Percentiles rank a stretch among this genome's conserved stretches.
Conservation (phyloP, 768 basidiomycete species). For the Pleurotus cornucopiae region DNA sequence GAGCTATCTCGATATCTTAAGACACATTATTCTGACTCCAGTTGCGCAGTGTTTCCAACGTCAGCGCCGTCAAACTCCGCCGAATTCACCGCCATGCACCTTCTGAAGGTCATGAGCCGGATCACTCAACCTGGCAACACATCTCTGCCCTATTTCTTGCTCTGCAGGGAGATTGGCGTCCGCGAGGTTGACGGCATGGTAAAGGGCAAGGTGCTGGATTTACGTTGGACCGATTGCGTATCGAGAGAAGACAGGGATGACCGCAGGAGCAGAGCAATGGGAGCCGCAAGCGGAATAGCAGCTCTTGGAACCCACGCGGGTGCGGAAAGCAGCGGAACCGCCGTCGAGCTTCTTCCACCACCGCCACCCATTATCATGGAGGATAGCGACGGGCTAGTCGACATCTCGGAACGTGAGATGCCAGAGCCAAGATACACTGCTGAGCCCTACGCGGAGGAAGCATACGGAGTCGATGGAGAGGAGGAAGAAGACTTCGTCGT, state of each 20-base stretch:
- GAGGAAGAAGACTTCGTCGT: constrained; percentile 56
- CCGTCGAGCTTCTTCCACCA: constrained; percentile 7
- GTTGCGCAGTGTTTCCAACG: constrained; percentile 24
- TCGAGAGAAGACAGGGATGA: constrained; percentile 45
- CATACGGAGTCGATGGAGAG: constrained; percentile 41
- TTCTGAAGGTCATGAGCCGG: constrained; percentile 78
- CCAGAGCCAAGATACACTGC: constrained; percentile 14
- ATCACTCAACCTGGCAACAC: constrained; percentile 60
- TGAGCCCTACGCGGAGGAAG: background rate
- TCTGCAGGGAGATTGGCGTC: constrained; percentile 82
- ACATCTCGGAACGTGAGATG: constrained; percentile 35
- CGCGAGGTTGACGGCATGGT: constrained; percentile 84
- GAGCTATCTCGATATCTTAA: background rate
- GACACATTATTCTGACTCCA: background rate
- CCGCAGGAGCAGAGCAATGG: constrained; percentile 10
- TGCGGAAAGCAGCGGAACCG: constrained; percentile 13
- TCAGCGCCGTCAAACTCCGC: constrained; percentile 46
- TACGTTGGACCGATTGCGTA: constrained; percentile 73
- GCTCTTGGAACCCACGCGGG: constrained; percentile 11
- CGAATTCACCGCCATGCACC: constrained; percentile 75
- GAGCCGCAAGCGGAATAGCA: constrained; percentile 16
- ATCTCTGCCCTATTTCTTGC: constrained; percentile 73
- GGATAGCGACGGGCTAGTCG: constrained; percentile 14
- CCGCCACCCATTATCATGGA: background rate
- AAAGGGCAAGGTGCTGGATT: constrained; percentile 66